Evolutionary conservation across 108 stramenopile genomes (phyloP), one percentile per base, ranked within the genome.

Genomic region (Skeletonema costatum): DNA sequence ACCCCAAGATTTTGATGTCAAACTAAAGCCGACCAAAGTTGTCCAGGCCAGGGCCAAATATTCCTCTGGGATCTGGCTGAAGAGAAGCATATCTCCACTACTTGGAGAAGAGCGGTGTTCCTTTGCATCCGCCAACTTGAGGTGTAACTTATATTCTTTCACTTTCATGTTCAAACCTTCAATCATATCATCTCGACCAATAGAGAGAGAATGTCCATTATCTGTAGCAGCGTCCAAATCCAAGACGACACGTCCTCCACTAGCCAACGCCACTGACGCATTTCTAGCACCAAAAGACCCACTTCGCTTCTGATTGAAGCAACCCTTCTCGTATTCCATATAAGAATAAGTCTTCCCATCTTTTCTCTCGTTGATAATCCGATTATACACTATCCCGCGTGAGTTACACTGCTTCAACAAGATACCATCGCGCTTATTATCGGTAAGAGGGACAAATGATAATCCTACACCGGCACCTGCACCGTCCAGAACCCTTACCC

Each of bases 121-220:
- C 70, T 58, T 48, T 32, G 38, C 21, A 39, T 82, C 63, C 42
- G 68, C 6, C 16, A 65, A 66, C 41, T 78, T 71, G 11, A 77
- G 16, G 32, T 90, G 81, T 32, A 88, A 59, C 66, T 72, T 87
- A 64, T 88, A 87, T 72, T 90, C 89, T 60, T 90, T 90, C 64
- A 72, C 21, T 72, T 88, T 90, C 53, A 87, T 73, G 14, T 85
- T 76, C 41, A 90, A 78, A 12, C 84, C 89, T 13, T 73, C 84
- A n/a, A 90, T 69, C 87, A 90, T 88, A 21, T 86, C 80, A 78
- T 90, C 87, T 39, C 87, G 86, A 11, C 87, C 89, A 51, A 83
- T 30, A 16, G 76, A 70, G 25, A 86, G 35, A 11, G 80, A 83
- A 44, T 88, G 81, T 2, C 87, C 89, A 69, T 85, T 66, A 14